Evolutionary conservation across 106 monocot species (phyloP), one percentile per base, ranked within the genome.

Genomic region (Alisma plantagoaquatica): DNA sequence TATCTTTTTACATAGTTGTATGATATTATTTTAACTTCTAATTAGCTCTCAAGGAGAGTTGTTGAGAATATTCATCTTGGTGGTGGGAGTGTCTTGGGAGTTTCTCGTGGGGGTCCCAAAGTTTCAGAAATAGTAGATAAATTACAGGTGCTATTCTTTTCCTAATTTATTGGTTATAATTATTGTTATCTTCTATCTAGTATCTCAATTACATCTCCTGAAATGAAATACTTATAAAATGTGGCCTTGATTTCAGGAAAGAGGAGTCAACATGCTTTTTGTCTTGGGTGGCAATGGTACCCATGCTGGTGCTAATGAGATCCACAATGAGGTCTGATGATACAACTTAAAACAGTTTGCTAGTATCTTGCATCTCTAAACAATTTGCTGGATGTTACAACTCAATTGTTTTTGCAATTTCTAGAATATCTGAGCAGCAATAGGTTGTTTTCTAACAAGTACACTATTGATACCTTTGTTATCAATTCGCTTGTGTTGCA

Each of bases 231-330:
- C 35, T 38, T 53, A n/a, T 19, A 11, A 16, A 7, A 7, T 53
- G 29, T 30, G n/a, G n/a, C n/a, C 23, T 43, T 58, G 19, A 43
- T 67, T 53, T 59, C 77, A 91, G 91, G 81, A 55, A 15, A 81
- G 68, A 67, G 70, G 70, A 57, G 75, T 91, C 20, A 74, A 82
- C 35, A 91, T 91, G 81, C 85, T 91, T 52, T 91, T 91, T 71
- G 60, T 91, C n/a, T 66, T 91, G 33, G 91, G 91, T 46, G 91
- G 91, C 26, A 78, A 91, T 73, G 91, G 91, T 16, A 91, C 91
- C 46, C 91, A 85, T 76, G 85, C 85, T 29, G 85, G 85, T 29
- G 91, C 91, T 3, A 78, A 81, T 56, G 85, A 60, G 47, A 85
- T 91, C 50, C 85, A 91, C 48, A 44, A 85, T 27, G 91, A 91